Base-by-base conservation (phyloP, 2,329 filamentous ascomycete genomes). In the Fusarium sp. region DNA sequence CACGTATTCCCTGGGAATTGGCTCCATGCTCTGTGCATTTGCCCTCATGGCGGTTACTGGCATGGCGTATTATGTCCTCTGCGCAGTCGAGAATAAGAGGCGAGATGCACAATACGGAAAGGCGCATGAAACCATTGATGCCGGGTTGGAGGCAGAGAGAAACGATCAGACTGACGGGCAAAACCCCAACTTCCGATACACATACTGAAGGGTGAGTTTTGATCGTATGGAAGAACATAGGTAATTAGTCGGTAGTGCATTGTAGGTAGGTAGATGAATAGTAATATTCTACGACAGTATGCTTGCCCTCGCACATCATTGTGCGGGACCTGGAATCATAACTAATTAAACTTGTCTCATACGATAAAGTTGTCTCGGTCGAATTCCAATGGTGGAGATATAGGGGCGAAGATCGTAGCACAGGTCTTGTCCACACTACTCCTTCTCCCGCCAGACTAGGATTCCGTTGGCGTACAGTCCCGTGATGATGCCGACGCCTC, bases 381-480 rank as follows among this genome's bases (percentile, higher is more conserved):
- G 6, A 56, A 56, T 56, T 35, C n/a, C 29, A 57, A 11, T 57
- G n/a, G 29, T 20, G 14, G 52, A 34, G 31, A 34, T 34, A 29
- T 14, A 16, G 11, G n/a, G 18, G 29, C 8, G 13, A 38, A 14
- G 14, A 11, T 47, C 16, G 22, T 10, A 18, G 22, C 22, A 6
- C 8, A 24, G n/a, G 27, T 4, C 16, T 59, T 11, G 1, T 13
- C 8, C 7, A 11, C 24, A 56, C 18, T 42, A 69, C 16, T 60
- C 50, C 0, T 16, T 8, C 2, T 70, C 77, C 24, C 68, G 74
- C 80, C 79, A 82, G 3, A 79, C 73, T 35, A 82, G 22, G 4
- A 82, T 68, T 0, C 83, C 83, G 56, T 80, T 84, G 0, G 79
- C 82, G 27, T 85, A 85, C 11, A 85, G 64, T 1, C 83, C 83